A percentile compares a stretch with the other conserved stretches of the same genome.
Evolutionary conservation across 176 grass and related monocot species (phyloP).

Genomic region (Musa acuminata): DNA sequence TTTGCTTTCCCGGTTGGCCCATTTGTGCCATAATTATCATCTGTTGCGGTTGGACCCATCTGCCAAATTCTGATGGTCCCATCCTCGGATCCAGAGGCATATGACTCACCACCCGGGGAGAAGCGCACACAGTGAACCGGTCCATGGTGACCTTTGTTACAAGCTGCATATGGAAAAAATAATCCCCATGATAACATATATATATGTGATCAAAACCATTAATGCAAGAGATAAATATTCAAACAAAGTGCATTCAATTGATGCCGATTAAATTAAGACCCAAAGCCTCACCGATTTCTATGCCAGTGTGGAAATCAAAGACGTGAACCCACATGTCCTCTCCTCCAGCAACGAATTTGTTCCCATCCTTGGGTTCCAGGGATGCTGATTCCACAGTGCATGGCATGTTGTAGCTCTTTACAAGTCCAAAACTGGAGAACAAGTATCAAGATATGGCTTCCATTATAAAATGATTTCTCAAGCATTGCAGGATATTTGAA

Average conservation of each 20-base stretch:
- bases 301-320: conserved; percentile 87
- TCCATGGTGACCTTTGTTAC: conserved; percentile 96
- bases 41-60: conserved; percentile 35
- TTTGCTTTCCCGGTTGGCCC: conserved; percentile 34
- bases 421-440: conserved; percentile 65
- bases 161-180: conserved; percentile 27
- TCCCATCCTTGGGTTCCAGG: conserved; percentile 76
- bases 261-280: no score
- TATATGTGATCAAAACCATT: no score
- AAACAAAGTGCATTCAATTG: not conserved
- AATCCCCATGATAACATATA: no score
- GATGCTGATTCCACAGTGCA: conserved; percentile 94
- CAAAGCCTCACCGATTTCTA: conserved; percentile 72
- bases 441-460: not conserved
- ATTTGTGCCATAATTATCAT: conserved; percentile 33
- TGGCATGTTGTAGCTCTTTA: conserved; percentile 97
- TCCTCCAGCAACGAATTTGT: conserved; percentile 81
- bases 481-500: no score
- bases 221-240: not conserved
- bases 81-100: conserved; percentile 92
- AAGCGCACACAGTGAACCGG: conserved; percentile 94
- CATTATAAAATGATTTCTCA: not conserved
- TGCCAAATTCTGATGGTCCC: conserved; percentile 97
- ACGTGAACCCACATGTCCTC: conserved; percentile 96
- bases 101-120: conserved; percentile 78